These are phyloP conservation scores for Penicillium sp. DNA, from an alignment of 2,329 filamentous ascomycete genomes.

Conservation along the genomic window DNA sequence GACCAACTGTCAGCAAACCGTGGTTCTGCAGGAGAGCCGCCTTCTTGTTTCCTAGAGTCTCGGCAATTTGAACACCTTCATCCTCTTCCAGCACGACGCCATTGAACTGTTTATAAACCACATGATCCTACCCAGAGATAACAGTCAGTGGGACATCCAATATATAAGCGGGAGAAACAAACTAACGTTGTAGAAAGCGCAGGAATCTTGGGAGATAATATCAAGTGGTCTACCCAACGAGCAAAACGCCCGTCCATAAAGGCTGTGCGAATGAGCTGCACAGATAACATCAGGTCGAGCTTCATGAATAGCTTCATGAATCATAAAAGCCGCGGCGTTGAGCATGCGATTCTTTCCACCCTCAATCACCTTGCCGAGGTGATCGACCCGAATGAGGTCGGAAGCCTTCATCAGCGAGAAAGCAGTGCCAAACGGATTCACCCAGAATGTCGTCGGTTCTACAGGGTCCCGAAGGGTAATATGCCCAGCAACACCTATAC, in stretches of 20 bases:
- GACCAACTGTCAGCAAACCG: conserved; percentile 52
- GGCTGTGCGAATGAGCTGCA: conserved; percentile 56
- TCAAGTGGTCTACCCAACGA: conserved; percentile 44
- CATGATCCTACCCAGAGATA: conserved; percentile 43
- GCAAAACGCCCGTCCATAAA: conserved; percentile 51
- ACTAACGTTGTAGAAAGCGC: conserved; percentile 44
- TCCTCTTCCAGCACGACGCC: conserved; percentile 54
- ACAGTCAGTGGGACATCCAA: background rate
- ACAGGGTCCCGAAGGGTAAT: conserved; percentile 64
- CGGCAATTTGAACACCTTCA: conserved; percentile 55
- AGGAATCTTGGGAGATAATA: conserved; percentile 48
- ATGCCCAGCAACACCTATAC: conserved; percentile 59
- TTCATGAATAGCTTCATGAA: conserved; percentile 55
- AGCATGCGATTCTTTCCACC: conserved; percentile 54
- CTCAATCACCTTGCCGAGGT: conserved; percentile 62
- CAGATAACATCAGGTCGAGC: conserved; percentile 57
- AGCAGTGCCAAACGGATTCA: conserved; percentile 65
- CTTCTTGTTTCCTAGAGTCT: conserved; percentile 50
- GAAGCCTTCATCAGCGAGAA: conserved; percentile 64
- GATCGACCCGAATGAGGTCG: conserved; percentile 67
- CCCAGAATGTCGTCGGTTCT: conserved; percentile 62
- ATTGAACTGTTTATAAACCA: conserved; percentile 54
- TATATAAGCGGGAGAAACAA: background rate
- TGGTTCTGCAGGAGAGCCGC: conserved; percentile 57
- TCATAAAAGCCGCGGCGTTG: conserved; percentile 54